Percentiles rank a stretch among this genome's conserved stretches.
Conservation (phyloP, 805 yeast species). For the Starmera amethionina region DNA sequence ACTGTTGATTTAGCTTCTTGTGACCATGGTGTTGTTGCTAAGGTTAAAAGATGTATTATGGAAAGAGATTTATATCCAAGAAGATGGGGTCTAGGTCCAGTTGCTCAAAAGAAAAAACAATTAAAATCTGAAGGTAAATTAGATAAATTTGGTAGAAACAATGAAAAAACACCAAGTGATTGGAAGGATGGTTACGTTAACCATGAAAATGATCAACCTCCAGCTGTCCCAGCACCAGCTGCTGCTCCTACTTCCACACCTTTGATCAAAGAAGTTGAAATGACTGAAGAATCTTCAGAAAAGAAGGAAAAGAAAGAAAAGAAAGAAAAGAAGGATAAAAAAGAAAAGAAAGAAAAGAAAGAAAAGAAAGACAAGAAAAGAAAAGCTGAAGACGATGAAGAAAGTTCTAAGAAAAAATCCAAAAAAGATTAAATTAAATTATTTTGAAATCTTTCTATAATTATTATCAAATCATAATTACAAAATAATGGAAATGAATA, state of each 20-base stretch:
- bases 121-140: conserved; percentile 94
- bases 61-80: conserved; percentile 99
- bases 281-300: conserved; percentile 14
- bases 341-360: conserved; percentile 50
- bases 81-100: conserved; percentile 99
- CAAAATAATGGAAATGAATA: too few relatives aligned
- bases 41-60: conserved; percentile 98
- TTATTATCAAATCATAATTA: too few relatives aligned
- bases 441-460: too few relatives aligned
- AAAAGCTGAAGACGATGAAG: conserved; percentile 43
- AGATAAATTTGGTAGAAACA: conserved; percentile 89
- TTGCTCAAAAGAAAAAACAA: conserved; percentile 97
- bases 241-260: conserved; percentile 33
- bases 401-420: conserved; percentile 27
- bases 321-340: conserved; percentile 45
- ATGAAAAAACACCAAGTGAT: conserved; percentile 85
- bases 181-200: conserved; percentile 86
- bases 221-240: conserved; percentile 32
- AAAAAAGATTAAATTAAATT: too few relatives aligned
- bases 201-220: conserved; percentile 52
- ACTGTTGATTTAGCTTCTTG: conserved; percentile 93
- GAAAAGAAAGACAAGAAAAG: conserved; percentile 48
- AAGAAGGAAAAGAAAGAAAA: conserved; percentile 32
- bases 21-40: conserved; percentile 98
- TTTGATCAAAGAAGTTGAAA: conserved; percentile 32